Evolutionary conservation across 1,284 basidiomycete genomes (phyloP).

Genomic region (Ceratorhiza oryzae-sativae): DNA sequence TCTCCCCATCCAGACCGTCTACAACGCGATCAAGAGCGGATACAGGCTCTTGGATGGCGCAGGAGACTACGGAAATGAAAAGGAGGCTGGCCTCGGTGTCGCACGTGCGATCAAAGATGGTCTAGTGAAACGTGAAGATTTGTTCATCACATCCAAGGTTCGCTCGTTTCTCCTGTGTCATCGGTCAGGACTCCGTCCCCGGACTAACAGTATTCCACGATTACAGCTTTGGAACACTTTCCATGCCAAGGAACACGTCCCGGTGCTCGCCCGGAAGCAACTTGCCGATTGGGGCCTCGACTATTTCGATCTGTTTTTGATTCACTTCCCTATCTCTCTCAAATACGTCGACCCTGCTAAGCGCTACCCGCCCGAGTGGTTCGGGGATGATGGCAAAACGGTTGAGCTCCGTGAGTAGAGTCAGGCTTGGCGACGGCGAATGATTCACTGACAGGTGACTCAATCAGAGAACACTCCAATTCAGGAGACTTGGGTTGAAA

Average conservation of each 20-base stretch:
- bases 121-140: conserved; percentile 54
- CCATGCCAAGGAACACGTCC: conserved; percentile 72
- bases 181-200: not conserved
- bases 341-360: conserved; percentile 76
- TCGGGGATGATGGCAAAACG: conserved; percentile 61
- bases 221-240: conserved; percentile 81
- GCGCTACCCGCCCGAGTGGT: conserved; percentile 83
- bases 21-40: conserved; percentile 55
- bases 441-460: not conserved
- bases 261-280: conserved; percentile 64
- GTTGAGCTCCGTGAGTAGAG: conserved; percentile 61
- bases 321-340: conserved; percentile 82
- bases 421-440: conserved; percentile 36
- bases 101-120: conserved; percentile 53
- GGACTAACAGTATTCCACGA: not conserved
- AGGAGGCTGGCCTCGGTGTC: conserved; percentile 53
- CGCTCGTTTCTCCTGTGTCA: not conserved
- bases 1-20: conserved; percentile 47
- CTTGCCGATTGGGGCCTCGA: conserved; percentile 78
- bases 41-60: conserved; percentile 56
- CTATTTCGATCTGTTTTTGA: conserved; percentile 52
- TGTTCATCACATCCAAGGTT: conserved; percentile 49
- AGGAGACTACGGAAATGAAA: conserved; percentile 53
- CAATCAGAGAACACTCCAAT: conserved; percentile 67
- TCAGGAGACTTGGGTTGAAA: conserved; percentile 75